A percentile compares a stretch with the other conserved stretches of the same genome.
These are phyloP conservation scores for Benincasa hispida DNA, from an alignment of 306 rosid genomes.

Conservation along the genomic window DNA sequence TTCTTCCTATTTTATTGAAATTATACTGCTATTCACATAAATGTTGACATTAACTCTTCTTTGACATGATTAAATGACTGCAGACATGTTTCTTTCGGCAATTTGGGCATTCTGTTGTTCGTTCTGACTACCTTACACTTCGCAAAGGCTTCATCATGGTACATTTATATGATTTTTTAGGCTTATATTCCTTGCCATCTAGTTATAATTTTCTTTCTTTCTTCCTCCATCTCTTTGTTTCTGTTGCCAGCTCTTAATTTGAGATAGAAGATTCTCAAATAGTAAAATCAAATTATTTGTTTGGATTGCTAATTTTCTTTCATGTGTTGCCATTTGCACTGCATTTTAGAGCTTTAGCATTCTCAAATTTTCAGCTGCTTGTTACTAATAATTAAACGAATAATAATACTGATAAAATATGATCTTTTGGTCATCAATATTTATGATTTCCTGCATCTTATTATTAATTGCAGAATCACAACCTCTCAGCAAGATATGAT, in stretches of 20 bases:
- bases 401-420: not conserved
- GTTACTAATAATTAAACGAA: not conserved
- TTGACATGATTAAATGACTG: constrained; percentile 13
- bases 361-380: not conserved
- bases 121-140: constrained; percentile 76
- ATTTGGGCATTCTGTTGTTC: constrained; percentile 77
- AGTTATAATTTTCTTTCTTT: not conserved
- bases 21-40: not conserved
- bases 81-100: constrained; percentile 92
- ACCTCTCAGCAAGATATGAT: constrained; percentile 60
- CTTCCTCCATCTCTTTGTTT: not conserved
- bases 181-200: not conserved
- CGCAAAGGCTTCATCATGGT: constrained; percentile 95
- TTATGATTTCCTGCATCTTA: constrained; percentile 1
- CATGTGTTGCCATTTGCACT: not conserved
- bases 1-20: not conserved
- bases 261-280: not conserved
- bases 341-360: not conserved
- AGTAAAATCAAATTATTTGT: not conserved
- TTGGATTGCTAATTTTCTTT: not conserved
- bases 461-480: constrained; percentile 72
- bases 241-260: not conserved
- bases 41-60: not conserved
- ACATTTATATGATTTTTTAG: not conserved
- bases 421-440: not conserved